Evolutionary conservation across 2,329 filamentous ascomycete species (phyloP), one percentile per base, ranked within the genome.

Genomic region (Zasmidium angulare): DNA sequence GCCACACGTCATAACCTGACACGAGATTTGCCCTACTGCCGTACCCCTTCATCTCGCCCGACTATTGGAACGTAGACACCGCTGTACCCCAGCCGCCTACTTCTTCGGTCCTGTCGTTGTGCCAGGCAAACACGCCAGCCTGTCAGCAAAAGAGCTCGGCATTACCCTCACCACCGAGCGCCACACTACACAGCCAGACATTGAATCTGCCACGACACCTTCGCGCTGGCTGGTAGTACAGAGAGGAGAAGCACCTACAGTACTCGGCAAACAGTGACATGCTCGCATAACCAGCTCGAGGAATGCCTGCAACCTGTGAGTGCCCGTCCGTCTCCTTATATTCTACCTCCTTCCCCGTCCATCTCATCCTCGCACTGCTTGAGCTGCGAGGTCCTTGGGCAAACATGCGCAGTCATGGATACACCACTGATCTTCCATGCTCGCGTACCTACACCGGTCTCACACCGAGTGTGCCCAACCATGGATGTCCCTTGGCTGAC

Each of bases 221-320:
- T 57, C 57, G 55, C 59, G 56, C 53, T 59, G 31, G 55, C 26
- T 26, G 48, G 62, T 64, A 51, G 51, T 47, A 62, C 52, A 60
- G 57, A 58, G 62, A 63, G 60, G 59, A 64, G 52, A 56, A 60
- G 54, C 54, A 50, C 23, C 52, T 46, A 53, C 26, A 46, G 53
- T 24, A 46, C 21, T 40, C 46, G 56, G 53, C 59, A 61, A 60
- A 62, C 57, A 60, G 59, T 59, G 54, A 56, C 63, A 63, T 63
- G 53, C 52, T 61, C 57, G 61, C 62, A 58, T 55, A 56, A 66
- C 59, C 60, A 46, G 52, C 54, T 54, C 63, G 63, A 68, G 66
- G 64, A 66, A 70, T 68, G 66, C 66, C 67, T 68, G 63, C 57
- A 62, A 53, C 61, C 60, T 66, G 68, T 70, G 60, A 69, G 68